Evolutionary conservation across 2,329 filamentous ascomycete genomes (phyloP).

Genomic region (Elsinoe necatrix): DNA sequence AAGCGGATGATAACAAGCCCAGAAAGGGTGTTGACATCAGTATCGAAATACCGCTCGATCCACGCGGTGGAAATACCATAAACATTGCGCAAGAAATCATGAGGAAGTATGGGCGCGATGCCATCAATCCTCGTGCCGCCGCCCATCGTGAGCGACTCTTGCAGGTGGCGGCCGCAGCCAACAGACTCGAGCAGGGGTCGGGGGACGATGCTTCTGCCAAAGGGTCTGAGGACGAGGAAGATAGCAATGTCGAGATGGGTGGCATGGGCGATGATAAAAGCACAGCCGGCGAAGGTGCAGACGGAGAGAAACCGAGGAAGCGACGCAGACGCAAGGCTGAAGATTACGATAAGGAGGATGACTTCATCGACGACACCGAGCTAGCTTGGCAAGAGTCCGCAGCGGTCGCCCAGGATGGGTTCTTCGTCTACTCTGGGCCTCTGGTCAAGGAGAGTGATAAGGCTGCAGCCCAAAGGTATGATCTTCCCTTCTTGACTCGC

Average conservation of each 20-base stretch:
- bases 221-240: slow-evolving; percentile 55
- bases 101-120: slow-evolving; percentile 89
- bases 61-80: slow-evolving; percentile 80
- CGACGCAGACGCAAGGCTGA: slow-evolving; percentile 65
- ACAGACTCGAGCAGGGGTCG: slow-evolving; percentile 64
- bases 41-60: slow-evolving; percentile 70
- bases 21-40: slow-evolving; percentile 65
- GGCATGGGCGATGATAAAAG: slow-evolving; percentile 55
- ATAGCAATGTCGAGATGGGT: slow-evolving; percentile 84
- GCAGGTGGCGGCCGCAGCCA: slow-evolving; percentile 80
- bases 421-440: slow-evolving; percentile 95
- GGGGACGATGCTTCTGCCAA: slow-evolving; percentile 79
- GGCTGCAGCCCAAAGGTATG: slow-evolving; percentile 53
- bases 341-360: slow-evolving; percentile 59
- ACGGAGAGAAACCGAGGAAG: slow-evolving; percentile 66
- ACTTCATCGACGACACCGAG: slow-evolving; percentile 82
- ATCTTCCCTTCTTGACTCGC: slow-evolving; percentile 26
- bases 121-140: slow-evolving; percentile 81
- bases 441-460: slow-evolving; percentile 82
- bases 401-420: slow-evolving; percentile 87
- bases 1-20: slow-evolving; percentile 34
- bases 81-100: slow-evolving; percentile 93
- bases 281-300: slow-evolving; percentile 54
- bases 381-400: slow-evolving; percentile 92
- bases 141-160: slow-evolving; percentile 81